These are phyloP conservation scores for Phylloporus arenicola DNA, from an alignment of 768 basidiomycete genomes.

Conservation along the genomic window DNA sequence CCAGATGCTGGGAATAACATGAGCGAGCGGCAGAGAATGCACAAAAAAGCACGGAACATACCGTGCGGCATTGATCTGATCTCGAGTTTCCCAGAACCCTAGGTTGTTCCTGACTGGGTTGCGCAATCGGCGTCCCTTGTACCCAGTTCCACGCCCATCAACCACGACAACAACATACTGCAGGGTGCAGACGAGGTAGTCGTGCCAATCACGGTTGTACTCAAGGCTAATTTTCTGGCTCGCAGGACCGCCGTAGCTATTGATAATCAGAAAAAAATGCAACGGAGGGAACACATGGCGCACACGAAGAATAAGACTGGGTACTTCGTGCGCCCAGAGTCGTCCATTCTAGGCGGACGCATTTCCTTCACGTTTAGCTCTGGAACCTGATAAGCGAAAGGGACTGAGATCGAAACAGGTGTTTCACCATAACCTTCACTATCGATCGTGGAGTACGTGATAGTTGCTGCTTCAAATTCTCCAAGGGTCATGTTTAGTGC, in stretches of 20 bases:
- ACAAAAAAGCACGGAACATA: conserved; percentile 27
- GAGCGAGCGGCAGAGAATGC: not conserved
- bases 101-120: conserved; percentile 87
- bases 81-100: conserved; percentile 82
- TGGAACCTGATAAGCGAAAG: conserved; percentile 31
- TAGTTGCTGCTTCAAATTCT: conserved; percentile 66
- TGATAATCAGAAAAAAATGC: conserved; percentile 3
- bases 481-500: conserved; percentile 55
- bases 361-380: conserved; percentile 90
- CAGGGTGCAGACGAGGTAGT: conserved; percentile 74
- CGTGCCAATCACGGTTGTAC: conserved; percentile 78
- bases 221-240: conserved; percentile 71
- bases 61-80: conserved; percentile 88
- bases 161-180: conserved; percentile 84
- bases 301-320: conserved; percentile 89
- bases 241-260: conserved; percentile 84
- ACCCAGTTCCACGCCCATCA: conserved; percentile 93
- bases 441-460: conserved; percentile 64
- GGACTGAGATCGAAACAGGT: conserved; percentile 13
- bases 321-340: conserved; percentile 92
- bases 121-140: conserved; percentile 75
- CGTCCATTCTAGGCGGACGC: conserved; percentile 88
- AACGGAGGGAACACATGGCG: conserved; percentile 1
- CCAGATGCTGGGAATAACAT: conserved; percentile 53
- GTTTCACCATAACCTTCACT: conserved; percentile 73